Evolutionary conservation across 768 basidiomycete genomes (phyloP), one percentile per base, ranked within the genome.

Genomic region (Hysterangium stoloniferum): DNA sequence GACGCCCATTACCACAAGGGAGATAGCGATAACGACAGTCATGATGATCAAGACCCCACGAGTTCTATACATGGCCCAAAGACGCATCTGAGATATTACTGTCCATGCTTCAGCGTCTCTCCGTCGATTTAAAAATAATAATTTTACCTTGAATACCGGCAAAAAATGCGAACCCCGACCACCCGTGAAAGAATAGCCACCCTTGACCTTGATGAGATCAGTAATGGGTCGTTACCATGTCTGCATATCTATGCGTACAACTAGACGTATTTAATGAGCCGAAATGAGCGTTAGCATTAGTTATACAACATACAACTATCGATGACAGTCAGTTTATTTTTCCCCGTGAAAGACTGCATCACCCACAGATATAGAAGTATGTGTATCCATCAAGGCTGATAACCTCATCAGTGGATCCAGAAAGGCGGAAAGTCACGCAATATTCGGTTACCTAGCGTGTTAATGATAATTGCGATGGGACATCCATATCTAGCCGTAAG

Each of bases 71-170:
- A 50, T 41, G 24, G 48, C 48, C 48, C 48, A 50, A 25, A 50
- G 48, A 9, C 48, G 48, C 27, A 50, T 11, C 42, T 50, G 48
- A 20, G 48, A 50, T 22, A 50, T 50, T 22, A 50, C 48, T 50
- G 22, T 37, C 37, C 34, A 50, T 3, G 29, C 29, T 6, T 7
- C 22, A 12, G 5, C 33, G 3, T 6, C n/a, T 9, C 12, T 13
- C 9, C 28, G 4, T 36, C n/a, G 15, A 31, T 6, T 34, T 4
- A n/a, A 45, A 9, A 27, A 50, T 17, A 25, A 42, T 8, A 40
- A 24, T 3, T 28, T 2, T 3, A 50, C 48, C 48, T 42, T 50
- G 48, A 22, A 42, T 31, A 17, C 25, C 48, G 6, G 37, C 48
- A 28, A 50, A 50, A 22, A 50, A 50, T 9, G 15, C 22, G 25